phyloP scores from a whole-genome alignment of 257 asterid genomes.

The Gentiana dahurica region DNA sequence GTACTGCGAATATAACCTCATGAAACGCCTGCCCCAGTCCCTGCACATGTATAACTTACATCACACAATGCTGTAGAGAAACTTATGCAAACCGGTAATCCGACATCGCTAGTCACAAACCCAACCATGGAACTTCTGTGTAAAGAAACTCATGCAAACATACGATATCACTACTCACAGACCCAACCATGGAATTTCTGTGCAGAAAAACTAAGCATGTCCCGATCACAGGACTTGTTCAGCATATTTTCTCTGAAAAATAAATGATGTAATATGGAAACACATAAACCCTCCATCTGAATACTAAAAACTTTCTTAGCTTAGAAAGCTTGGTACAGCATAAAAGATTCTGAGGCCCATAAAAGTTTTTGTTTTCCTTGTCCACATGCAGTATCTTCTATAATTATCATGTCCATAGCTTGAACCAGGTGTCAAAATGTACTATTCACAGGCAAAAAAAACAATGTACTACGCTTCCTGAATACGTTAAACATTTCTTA shows the following conservation, averaged over 20 bases:
- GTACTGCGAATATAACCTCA: conserved; percentile 75
- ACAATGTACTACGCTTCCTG: too few species aligned
- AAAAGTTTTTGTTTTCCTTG: too few species aligned
- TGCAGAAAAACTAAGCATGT: background rate
- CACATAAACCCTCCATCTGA: background rate
- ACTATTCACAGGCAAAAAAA: too few species aligned
- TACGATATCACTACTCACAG: background rate
- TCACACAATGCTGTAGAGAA: conserved; percentile 7
- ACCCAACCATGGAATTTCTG: background rate
- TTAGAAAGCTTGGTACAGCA: too few species aligned
- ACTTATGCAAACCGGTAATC: background rate
- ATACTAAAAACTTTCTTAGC: too few species aligned
- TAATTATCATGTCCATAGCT: too few species aligned
- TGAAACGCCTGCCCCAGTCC: conserved; percentile 97
- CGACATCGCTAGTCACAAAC: background rate
- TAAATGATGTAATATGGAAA: too few species aligned
- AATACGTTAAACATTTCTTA: too few species aligned
- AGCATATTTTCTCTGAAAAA: background rate
- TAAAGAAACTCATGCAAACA: background rate
- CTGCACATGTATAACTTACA: conserved; percentile 38
- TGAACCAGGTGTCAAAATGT: too few species aligned
- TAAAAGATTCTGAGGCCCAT: too few species aligned
- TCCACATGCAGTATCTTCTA: too few species aligned
- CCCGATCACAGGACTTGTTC: too few species aligned
- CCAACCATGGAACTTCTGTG: background rate